A percentile compares a stretch with the other conserved stretches of the same genome.
phyloP scores from a whole-genome alignment of 2,329 filamentous ascomycete genomes.

The Aspergillus felis region DNA sequence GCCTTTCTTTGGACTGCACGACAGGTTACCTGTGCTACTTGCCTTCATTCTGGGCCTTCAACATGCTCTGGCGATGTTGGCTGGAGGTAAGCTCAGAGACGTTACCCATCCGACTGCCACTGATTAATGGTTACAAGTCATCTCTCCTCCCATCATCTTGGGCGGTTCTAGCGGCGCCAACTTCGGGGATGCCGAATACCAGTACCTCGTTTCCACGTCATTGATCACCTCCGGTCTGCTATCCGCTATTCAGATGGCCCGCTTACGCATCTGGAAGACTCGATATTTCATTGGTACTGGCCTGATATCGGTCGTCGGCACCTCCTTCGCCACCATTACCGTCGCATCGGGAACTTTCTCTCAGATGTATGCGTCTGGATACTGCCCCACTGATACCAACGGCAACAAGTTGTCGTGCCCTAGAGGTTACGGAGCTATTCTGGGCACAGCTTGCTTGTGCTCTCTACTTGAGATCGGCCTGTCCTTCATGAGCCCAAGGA shows the following conservation, averaged over 20 bases:
- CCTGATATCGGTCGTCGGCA: conserved; percentile 64
- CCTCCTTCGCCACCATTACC: conserved; percentile 64
- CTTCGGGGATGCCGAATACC: conserved; percentile 50
- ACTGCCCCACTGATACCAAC: conserved; percentile 54
- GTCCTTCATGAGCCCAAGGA: conserved; percentile 59
- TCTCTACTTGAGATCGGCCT: conserved; percentile 58
- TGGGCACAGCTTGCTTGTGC: conserved; percentile 53
- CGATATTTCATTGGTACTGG: conserved; percentile 64
- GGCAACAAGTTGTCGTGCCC: conserved; percentile 61
- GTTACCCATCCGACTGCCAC: not conserved
- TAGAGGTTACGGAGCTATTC: conserved; percentile 61
- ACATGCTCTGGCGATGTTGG: conserved; percentile 65
- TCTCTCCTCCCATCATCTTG: conserved; percentile 63
- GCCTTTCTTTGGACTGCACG: conserved; percentile 67
- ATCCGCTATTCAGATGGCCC: conserved; percentile 63
- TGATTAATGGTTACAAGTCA: conserved; percentile 38
- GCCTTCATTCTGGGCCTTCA: conserved; percentile 66
- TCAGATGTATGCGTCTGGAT: conserved; percentile 63
- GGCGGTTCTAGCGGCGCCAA: conserved; percentile 54
- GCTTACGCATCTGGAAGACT: conserved; percentile 59
- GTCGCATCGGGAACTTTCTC: conserved; percentile 59
- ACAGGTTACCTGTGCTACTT: conserved; percentile 63
- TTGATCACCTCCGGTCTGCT: conserved; percentile 65
- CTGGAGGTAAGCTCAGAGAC: conserved; percentile 35
- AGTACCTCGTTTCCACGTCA: conserved; percentile 66